Conservation (phyloP, 225 moss, liverwort and hornwort species). For the Rhytidiadelphus loreus region DNA sequence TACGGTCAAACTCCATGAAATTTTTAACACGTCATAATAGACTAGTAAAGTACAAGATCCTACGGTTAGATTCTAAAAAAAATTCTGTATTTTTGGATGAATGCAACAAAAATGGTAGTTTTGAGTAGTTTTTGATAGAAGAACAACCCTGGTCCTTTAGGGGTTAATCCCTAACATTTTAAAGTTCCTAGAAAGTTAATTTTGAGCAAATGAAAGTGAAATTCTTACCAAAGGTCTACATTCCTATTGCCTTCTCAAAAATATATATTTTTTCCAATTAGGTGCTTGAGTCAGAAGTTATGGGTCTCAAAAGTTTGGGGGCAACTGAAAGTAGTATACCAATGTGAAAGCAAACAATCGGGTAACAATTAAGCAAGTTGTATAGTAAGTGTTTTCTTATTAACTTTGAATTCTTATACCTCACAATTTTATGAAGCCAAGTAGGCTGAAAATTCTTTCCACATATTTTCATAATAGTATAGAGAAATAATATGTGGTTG, state of each 20-base stretch:
- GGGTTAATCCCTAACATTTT: too few relatives aligned
- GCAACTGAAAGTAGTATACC: rapidly evolving
- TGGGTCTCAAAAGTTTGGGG: neutral
- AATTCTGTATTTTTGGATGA: too few relatives aligned
- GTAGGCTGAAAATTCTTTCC: neutral
- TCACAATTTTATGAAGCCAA: neutral
- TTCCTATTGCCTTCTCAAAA: neutral
- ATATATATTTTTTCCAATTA: too few relatives aligned
- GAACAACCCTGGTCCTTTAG: too few relatives aligned
- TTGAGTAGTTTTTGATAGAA: too few relatives aligned
- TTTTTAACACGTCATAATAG: too few relatives aligned
- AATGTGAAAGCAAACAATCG: neutral
- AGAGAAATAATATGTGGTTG: neutral
- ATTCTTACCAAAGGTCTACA: neutral
- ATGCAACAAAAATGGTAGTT: too few relatives aligned
- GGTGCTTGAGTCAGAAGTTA: rapidly evolving
- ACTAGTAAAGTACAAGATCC: too few relatives aligned
- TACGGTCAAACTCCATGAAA: too few relatives aligned
- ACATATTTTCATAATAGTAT: neutral
- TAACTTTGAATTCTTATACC: neutral
- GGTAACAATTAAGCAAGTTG: neutral
- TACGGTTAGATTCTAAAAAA: too few relatives aligned
- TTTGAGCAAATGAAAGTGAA: neutral
- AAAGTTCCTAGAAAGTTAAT: neutral
- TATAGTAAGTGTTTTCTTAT: neutral